Conservation (phyloP, 352 stramenopile species). For the Phytophthora foliorum region DNA sequence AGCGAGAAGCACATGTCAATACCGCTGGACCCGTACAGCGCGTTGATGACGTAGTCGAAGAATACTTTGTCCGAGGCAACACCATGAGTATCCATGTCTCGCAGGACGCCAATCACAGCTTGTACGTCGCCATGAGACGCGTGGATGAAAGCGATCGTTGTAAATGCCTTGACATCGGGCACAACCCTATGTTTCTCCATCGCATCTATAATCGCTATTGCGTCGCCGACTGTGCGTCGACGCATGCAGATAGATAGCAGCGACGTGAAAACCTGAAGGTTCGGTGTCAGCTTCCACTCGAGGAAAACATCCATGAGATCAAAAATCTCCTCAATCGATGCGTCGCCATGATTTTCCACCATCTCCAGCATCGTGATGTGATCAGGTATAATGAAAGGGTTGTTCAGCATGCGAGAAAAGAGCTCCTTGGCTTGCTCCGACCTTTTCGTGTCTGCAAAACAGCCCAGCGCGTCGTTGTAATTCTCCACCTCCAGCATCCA, state of each 20-base stretch:
- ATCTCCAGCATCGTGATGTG: conserved; percentile 85
- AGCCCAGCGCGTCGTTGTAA: conserved; percentile 85
- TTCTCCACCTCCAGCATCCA: conserved; percentile 76
- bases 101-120: conserved; percentile 55
- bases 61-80: conserved; percentile 64
- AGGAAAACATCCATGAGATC: conserved; percentile 79
- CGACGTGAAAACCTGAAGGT: conserved; percentile 82
- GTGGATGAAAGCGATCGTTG: conserved; percentile 75
- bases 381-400: conserved; percentile 62
- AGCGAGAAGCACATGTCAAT: conserved; percentile 84
- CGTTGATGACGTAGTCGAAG: conserved; percentile 73
- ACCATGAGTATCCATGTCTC: conserved; percentile 48
- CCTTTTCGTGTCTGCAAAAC: conserved; percentile 59
- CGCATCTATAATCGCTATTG: conserved; percentile 56
- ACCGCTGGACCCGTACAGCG: conserved; percentile 58
- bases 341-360: conserved; percentile 74
- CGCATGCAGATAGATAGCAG: conserved; percentile 75
- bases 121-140: conserved; percentile 61
- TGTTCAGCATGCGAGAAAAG: conserved; percentile 69
- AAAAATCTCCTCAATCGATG: conserved; percentile 72
- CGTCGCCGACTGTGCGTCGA: conserved; percentile 63
- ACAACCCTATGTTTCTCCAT: conserved; percentile 59
- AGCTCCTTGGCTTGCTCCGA: conserved; percentile 67
- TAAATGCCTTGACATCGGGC: conserved; percentile 75
- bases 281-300: conserved; percentile 59